A percentile compares a stretch with the other conserved stretches of the same genome.
These are phyloP conservation scores for Cercospora sojina DNA, from an alignment of 2,329 filamentous ascomycete species.

Conservation along the genomic window DNA sequence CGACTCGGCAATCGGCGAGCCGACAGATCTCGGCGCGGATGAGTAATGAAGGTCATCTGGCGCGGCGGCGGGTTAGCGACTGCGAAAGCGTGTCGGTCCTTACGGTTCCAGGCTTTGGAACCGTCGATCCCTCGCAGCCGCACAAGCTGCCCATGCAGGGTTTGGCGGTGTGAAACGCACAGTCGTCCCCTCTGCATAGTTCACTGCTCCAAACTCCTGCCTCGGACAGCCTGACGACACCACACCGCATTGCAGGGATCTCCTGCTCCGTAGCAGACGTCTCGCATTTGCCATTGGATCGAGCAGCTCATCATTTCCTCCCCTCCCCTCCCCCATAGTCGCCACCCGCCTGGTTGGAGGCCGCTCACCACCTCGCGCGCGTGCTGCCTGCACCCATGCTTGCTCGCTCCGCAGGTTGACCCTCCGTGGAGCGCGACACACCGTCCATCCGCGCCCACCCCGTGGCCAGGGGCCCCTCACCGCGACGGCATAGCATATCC, in stretches of 20 bases:
- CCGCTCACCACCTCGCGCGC: neutral
- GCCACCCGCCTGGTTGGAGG: conserved; percentile 1
- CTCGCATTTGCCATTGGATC: neutral
- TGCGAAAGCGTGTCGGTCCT: neutral
- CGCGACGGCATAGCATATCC: conserved; percentile 4
- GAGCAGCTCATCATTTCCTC: neutral
- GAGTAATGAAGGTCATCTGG: conserved; percentile 3
- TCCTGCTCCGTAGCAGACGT: neutral
- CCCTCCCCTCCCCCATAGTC: neutral
- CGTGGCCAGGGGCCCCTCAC: neutral
- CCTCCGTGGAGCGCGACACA: conserved; percentile 4
- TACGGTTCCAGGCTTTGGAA: conserved; percentile 6
- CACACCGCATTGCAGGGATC: conserved; percentile 1
- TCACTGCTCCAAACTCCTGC: conserved; percentile 5
- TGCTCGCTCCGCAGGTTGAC: neutral
- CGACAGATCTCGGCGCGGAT: conserved; percentile 1
- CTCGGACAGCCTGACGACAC: conserved; percentile 10
- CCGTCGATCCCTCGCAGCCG: conserved; percentile 1
- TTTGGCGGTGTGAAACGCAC: conserved; percentile 2
- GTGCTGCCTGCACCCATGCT: neutral
- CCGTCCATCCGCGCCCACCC: neutral
- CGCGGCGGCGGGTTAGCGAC: neutral
- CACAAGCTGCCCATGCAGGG: conserved; percentile 7
- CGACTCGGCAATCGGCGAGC: conserved; percentile 3
- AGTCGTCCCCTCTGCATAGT: neutral